Evolutionary conservation across 208 protist genomes (phyloP).

Genomic region (Novymonas esmeraldas): DNA sequence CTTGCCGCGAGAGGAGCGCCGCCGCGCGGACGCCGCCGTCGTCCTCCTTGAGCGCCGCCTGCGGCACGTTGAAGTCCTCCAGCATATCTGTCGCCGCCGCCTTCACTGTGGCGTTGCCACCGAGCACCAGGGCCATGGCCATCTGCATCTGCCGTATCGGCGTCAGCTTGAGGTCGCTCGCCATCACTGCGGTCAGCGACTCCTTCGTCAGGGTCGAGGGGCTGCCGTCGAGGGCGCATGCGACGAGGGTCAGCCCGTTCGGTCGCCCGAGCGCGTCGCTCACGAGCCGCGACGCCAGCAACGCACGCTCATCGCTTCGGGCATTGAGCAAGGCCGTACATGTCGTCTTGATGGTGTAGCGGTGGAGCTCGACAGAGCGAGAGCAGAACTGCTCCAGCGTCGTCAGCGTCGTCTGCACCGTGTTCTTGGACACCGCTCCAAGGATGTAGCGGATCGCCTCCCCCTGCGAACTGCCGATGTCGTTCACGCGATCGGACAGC

Average conservation of each 20-base stretch:
- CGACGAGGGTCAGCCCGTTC: constrained; percentile 69
- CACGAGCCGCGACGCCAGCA: constrained; percentile 67
- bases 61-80: constrained; percentile 56
- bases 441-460: constrained; percentile 79
- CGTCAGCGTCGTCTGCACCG: constrained; percentile 68
- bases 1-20: constrained; percentile 69
- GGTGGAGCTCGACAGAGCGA: constrained; percentile 56
- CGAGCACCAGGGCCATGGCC: constrained; percentile 64
- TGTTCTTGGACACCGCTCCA: constrained; percentile 70
- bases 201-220: constrained; percentile 47
- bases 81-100: constrained; percentile 64
- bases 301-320: constrained; percentile 37
- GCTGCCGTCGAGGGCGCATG: constrained; percentile 48
- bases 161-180: constrained; percentile 63
- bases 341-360: constrained; percentile 56
- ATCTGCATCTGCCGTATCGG: constrained; percentile 78
- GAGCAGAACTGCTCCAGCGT: constrained; percentile 69
- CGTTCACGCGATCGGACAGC: constrained; percentile 79
- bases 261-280: constrained; percentile 57
- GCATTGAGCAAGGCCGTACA: constrained; percentile 35
- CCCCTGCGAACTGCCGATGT: constrained; percentile 68
- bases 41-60: constrained; percentile 57
- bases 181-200: constrained; percentile 60
- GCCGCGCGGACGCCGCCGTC: constrained; percentile 51
- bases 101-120: constrained; percentile 50